Conservation (phyloP, 1,139 yeast species). For the Hansenula lynferdii region DNA sequence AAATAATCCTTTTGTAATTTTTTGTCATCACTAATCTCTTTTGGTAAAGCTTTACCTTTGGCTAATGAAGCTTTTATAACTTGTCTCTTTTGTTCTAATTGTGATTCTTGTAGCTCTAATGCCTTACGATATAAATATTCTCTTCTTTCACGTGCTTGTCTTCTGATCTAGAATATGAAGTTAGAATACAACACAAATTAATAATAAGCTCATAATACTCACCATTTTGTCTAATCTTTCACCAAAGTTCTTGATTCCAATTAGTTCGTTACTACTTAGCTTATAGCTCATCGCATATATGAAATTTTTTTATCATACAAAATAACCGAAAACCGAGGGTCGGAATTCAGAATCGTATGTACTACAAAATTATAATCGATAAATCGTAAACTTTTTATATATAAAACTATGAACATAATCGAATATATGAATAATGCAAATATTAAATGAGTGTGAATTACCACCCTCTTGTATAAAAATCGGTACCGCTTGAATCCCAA, state of each 20-base stretch:
- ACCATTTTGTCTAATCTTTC: neutral
- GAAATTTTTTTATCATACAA: too few relatives aligned
- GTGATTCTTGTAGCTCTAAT: slow-evolving; percentile 84
- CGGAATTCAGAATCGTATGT: too few relatives aligned
- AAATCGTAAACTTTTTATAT: too few relatives aligned
- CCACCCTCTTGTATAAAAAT: slow-evolving; percentile 54
- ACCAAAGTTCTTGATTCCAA: too few relatives aligned
- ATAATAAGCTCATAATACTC: neutral
- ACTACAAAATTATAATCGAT: too few relatives aligned
- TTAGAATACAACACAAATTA: neutral
- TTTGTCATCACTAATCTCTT: slow-evolving; percentile 84
- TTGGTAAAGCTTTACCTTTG: slow-evolving; percentile 83
- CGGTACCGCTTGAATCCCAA: slow-evolving; percentile 34
- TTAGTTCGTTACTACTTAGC: too few relatives aligned
- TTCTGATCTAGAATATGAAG: slow-evolving; percentile 49
- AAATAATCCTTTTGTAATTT: slow-evolving; percentile 76
- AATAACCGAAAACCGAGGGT: too few relatives aligned
- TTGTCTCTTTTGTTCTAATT: slow-evolving; percentile 80
- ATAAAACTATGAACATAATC: too few relatives aligned
- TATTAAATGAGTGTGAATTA: too few relatives aligned
- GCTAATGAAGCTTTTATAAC: slow-evolving; percentile 85
- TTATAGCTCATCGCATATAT: too few relatives aligned
- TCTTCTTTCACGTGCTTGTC: slow-evolving; percentile 93
- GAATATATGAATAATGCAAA: too few relatives aligned
- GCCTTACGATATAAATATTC: slow-evolving; percentile 89